phyloP scores from a whole-genome alignment of 2,329 filamentous ascomycete species.

The Trichophyton benhamiae region DNA sequence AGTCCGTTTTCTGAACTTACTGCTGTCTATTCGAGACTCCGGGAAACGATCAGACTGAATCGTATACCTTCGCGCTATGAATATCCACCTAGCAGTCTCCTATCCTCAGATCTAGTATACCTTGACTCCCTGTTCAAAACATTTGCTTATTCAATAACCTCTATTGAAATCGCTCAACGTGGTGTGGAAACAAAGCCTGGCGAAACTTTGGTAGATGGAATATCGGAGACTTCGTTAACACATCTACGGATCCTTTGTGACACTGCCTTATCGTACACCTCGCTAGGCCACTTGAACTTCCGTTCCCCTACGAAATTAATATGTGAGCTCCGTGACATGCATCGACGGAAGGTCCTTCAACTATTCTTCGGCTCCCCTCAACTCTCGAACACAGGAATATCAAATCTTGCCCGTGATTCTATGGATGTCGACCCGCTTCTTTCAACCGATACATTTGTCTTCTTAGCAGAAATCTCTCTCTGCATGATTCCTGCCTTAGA shows the following conservation, averaged over 20 bases:
- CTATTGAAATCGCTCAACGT: constrained; percentile 82
- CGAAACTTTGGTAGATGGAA: constrained; percentile 65
- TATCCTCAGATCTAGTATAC: constrained; percentile 38
- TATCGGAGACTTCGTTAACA: constrained; percentile 71
- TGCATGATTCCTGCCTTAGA: constrained; percentile 55
- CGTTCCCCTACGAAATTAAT: constrained; percentile 50
- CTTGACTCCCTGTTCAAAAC: constrained; percentile 32
- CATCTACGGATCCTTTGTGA: constrained; percentile 82
- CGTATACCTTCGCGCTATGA: constrained; percentile 37
- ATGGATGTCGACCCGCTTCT: constrained; percentile 30
- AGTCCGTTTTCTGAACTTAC: constrained; percentile 37
- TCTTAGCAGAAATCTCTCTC: constrained; percentile 67
- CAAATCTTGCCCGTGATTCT: constrained; percentile 25
- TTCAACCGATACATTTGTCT: constrained; percentile 36
- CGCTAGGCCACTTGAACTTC: constrained; percentile 57
- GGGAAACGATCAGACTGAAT: constrained; percentile 44
- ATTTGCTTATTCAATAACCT: constrained; percentile 74
- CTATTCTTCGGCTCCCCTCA: constrained; percentile 53
- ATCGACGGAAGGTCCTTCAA: constrained; percentile 61
- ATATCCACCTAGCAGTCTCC: constrained; percentile 30
- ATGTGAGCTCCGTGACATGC: constrained; percentile 54
- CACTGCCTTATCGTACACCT: constrained; percentile 73
- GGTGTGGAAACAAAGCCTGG: constrained; percentile 64
- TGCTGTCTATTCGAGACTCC: constrained; percentile 44
- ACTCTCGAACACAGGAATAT: constrained; percentile 20